These are phyloP conservation scores for Somion occarium DNA, from an alignment of 1,284 basidiomycete species.

Conservation along the genomic window DNA sequence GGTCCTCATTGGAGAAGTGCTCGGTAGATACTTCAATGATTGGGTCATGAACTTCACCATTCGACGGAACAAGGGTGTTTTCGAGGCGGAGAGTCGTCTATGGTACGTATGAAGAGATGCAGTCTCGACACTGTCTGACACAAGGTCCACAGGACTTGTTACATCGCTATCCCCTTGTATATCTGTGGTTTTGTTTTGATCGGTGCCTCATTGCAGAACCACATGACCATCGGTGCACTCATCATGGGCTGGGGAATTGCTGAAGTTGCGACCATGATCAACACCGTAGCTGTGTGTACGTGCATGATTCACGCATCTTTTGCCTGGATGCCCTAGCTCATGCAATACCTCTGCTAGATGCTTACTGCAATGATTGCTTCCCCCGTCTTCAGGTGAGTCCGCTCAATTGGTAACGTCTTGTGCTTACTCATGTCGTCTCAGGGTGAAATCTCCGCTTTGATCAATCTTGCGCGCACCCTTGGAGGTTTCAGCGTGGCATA, in stretches of 20 bases:
- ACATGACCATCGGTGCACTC: slow-evolving; percentile 49
- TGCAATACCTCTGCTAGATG: slow-evolving; percentile 32
- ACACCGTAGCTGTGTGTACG: slow-evolving; percentile 60
- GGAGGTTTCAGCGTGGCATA: slow-evolving; percentile 62
- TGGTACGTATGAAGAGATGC: slow-evolving; percentile 54
- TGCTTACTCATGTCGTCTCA: slow-evolving; percentile 14
- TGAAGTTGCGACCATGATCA: slow-evolving; percentile 56
- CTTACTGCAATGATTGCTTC: slow-evolving; percentile 46
- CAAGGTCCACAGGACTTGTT: slow-evolving; percentile 46
- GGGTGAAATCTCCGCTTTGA: slow-evolving; percentile 54
- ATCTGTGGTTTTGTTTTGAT: slow-evolving; percentile 61
- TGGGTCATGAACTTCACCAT: slow-evolving; percentile 57
- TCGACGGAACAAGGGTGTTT: slow-evolving; percentile 59
- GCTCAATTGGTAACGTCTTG: neutral
- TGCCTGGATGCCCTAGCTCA: slow-evolving; percentile 1
- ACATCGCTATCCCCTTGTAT: slow-evolving; percentile 58
- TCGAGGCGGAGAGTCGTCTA: slow-evolving; percentile 65
- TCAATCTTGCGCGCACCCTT: slow-evolving; percentile 54
- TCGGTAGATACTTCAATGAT: slow-evolving; percentile 66
- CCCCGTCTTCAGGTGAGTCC: slow-evolving; percentile 39
- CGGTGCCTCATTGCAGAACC: slow-evolving; percentile 53
- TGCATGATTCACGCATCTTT: slow-evolving; percentile 5
- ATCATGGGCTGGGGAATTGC: slow-evolving; percentile 69
- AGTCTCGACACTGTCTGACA: neutral
- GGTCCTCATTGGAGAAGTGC: slow-evolving; percentile 62